phyloP scores from a whole-genome alignment of 306 rosid species.

The Spatholobus suberectus region DNA sequence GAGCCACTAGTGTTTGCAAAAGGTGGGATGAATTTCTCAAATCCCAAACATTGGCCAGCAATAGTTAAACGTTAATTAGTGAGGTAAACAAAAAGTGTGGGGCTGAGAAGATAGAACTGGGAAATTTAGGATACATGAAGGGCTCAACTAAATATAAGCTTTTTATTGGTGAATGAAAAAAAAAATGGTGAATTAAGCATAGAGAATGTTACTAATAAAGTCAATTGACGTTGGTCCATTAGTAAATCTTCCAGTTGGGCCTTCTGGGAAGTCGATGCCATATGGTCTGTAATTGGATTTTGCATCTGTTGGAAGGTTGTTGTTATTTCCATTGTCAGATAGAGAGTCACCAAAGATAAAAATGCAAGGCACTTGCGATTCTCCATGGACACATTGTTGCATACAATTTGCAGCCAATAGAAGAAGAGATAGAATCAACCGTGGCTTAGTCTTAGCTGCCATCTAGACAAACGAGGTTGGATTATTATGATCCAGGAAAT shows the following conservation, averaged over 20 bases:
- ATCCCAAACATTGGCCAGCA: conserved; percentile 39
- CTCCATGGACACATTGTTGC: conserved; percentile 13
- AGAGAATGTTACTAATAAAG: not conserved
- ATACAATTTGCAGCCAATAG: not conserved
- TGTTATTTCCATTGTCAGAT: conserved; percentile 67
- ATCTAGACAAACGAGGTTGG: no score
- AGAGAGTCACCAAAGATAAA: conserved; percentile 69
- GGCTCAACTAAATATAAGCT: no score
- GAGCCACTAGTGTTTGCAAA: conserved; percentile 27
- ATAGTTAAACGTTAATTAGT: not conserved
- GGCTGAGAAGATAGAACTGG: no score
- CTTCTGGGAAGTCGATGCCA: conserved; percentile 56
- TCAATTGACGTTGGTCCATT: conserved; percentile 47
- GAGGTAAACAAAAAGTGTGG: not conserved
- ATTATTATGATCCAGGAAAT: no score
- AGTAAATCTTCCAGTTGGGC: conserved; percentile 62
- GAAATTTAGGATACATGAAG: no score
- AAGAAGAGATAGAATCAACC: conserved; percentile 14
- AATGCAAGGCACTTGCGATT: conserved; percentile 44
- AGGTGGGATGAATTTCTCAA: conserved; percentile 34
- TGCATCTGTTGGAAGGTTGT: conserved; percentile 28
- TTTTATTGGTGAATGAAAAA: no score
- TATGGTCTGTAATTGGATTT: conserved; percentile 58
- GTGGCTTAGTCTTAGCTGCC: not conserved
- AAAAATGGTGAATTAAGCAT: not conserved